Base-by-base conservation (phyloP, 139 green algal genomes). In the Mychonastes homosphaera region DNA sequence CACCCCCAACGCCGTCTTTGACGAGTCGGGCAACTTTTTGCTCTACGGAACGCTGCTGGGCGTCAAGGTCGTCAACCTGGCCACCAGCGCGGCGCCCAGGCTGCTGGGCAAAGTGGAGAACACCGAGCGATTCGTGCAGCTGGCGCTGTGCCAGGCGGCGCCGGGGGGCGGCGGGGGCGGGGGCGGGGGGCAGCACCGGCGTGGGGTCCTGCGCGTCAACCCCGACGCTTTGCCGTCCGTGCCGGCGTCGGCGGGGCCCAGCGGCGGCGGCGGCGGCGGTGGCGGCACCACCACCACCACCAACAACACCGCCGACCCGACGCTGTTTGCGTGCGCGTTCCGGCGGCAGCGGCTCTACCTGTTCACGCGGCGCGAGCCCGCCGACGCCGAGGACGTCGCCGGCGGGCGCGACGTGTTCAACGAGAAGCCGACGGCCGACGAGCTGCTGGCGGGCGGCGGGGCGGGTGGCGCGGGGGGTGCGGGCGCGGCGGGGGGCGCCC, bases 41-140 rank as follows among this genome's bases (percentile, higher is more conserved):
- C 63, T 98, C 24, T 96, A 95, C 67, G 40, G 83, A 10, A 91
- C 75, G 0, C 70, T 95, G 46, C 67, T 96, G 35, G 92, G 92
- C 23, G 87, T 97, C 67, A 97, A 96, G 76, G 56, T 56, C 28
- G 77, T 98, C 49, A 97, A 97, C 73, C 68, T 97, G 53, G 64
- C 82, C 18, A 88, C 79, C 35, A 96, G 95, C 58, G 63, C 68
- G 28, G 64, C 85, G 13, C 69, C 65, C 0, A 57, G 77, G 10
- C 71, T 97, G 1, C 75, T 98, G 4, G 89, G 92, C 18, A 92
- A 94, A 63, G 84, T 95, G 33, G 92, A 98, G 64, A 97, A 90
- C 72, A 90, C 78, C 3, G 92, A 98, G 74, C 81, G 90, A 21
- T 99, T 97, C 56, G 56, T 96, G 32, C 46, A 69, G 0, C 34